phyloP scores from a whole-genome alignment of 1,139 yeast genomes.

The Hyphopichia burtonii region DNA sequence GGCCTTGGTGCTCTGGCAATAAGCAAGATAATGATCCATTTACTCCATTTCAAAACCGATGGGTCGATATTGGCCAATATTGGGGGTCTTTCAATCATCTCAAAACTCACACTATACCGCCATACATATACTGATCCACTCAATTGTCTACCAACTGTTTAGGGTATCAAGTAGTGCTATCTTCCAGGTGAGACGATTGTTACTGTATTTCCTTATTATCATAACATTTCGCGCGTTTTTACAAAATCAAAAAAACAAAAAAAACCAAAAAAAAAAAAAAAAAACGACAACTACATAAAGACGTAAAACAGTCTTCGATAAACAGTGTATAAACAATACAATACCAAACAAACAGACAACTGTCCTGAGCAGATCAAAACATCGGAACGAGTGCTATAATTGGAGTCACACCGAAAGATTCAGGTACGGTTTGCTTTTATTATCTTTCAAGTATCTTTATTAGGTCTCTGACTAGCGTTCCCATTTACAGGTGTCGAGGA shows the following conservation, averaged over 20 bases:
- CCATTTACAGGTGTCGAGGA: no score
- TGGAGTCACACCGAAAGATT: no score
- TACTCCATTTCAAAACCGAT: conserved; percentile 25
- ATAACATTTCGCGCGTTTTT: not conserved
- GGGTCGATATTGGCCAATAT: conserved; percentile 8
- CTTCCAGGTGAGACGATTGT: not conserved
- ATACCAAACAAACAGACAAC: not conserved
- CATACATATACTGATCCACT: no score
- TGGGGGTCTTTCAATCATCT: not conserved
- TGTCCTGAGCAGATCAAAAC: not conserved
- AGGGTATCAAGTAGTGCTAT: not conserved
- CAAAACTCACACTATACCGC: no score
- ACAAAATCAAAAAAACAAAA: not conserved
- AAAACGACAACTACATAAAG: not conserved
- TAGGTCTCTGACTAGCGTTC: no score
- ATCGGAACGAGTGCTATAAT: no score
- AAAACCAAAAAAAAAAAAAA: not conserved
- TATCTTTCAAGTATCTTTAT: no score
- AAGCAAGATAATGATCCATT: conserved; percentile 28
- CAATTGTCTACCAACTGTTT: no score
- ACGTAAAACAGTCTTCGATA: not conserved
- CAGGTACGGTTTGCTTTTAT: no score
- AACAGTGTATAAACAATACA: not conserved
- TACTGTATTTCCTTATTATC: not conserved
- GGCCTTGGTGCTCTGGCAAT: conserved; percentile 26